Evolutionary conservation across 202 grass and related monocot genomes (phyloP), one percentile per base, ranked within the genome.

Genomic region (Dendrocalamus latiflorus): DNA sequence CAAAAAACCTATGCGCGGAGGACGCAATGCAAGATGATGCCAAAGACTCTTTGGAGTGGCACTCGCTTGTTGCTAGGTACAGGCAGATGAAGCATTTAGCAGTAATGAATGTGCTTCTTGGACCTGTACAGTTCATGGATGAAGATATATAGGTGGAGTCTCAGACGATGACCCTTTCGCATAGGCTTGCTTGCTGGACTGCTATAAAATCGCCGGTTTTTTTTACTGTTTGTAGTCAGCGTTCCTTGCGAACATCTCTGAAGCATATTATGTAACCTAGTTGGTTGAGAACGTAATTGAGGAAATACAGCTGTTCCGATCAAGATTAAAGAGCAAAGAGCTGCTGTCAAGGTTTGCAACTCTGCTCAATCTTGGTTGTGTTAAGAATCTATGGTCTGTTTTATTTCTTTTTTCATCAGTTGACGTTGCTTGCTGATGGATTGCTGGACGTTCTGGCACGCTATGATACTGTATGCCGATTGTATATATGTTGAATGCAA

Each of bases 91-190:
- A 76, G 79, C 84, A 87, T 63, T 24, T 81, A 54, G 71, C 65
- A 0, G 82, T 91, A 65, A 50, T 89, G 33, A 51, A 86, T 45
- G 48, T 86, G 44, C 53, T 90, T 33, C 75, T 90, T 68, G 85
- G 85, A 1, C 91, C 89, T 39, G 65, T 81, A 47, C 83, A 87
- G 6, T 85, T 90, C 65, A 81, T 84, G 8, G 85, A 90, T 16
- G n/a, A n/a, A n/a, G n/a, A n/a, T n/a, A n/a, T 65, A 68, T 57
- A 6, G 83, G 66, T 34, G 85, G 48, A 26, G 21, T 64, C 43
- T 59, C 42, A 15, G 87, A 86, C 16, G 80, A 88, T 5, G 82
- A 89, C 45, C 38, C 34, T 24, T 81, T 76, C 8, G 66, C 72
- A 16, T 90, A 87, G 54, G 74, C 41, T 77, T 24, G 14, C 42